Evolutionary conservation across 148 eudicot genomes (phyloP), one percentile per base, ranked within the genome.

Genomic region (Bassia scoparia): DNA sequence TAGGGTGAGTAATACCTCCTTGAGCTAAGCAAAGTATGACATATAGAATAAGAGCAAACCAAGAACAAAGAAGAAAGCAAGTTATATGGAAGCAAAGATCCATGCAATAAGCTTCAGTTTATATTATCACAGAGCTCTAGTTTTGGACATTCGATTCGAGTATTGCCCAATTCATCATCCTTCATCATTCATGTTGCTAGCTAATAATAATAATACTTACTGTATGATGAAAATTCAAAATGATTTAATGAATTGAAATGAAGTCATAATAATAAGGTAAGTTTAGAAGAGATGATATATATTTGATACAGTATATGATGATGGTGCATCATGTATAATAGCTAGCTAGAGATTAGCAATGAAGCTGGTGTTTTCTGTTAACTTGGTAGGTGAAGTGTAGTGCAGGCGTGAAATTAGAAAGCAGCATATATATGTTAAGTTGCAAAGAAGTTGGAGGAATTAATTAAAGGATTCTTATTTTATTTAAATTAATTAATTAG

Each of bases 301-400:
- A n/a, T n/a, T n/a, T n/a, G 3, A 33, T 3, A 18, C n/a, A 12
- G 10, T 37, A 24, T 61, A 37, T 17, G 48, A 33, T 50, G 69
- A 65, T 63, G 69, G n/a, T n/a, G n/a, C n/a, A 38, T 30, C 17
- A 69, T 63, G 34, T 74, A 65, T 61, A 70, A n/a, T n/a, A n/a
- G n/a, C n/a, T 58, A 74, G 26, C 52, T 66, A 66, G 30, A 27
- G 38, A 73, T 73, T 73, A 75, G 59, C 68, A 66, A 66, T 66
- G 53, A 66, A 66, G 21, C 56, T 52, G 70, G 52, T 29, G 24
- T 35, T 56, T 77, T 70, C 78, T 64, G 77, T 78, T 84, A 66
- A 70, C 62, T 69, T 78, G 92, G 92, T 92, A 89, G 97, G 92
- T 92, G 88, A 86, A 83, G 71, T 85, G 86, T 77, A 79, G 69